These are phyloP conservation scores for Cystoderma amianthinum DNA, from an alignment of 768 basidiomycete species.

Conservation along the genomic window DNA sequence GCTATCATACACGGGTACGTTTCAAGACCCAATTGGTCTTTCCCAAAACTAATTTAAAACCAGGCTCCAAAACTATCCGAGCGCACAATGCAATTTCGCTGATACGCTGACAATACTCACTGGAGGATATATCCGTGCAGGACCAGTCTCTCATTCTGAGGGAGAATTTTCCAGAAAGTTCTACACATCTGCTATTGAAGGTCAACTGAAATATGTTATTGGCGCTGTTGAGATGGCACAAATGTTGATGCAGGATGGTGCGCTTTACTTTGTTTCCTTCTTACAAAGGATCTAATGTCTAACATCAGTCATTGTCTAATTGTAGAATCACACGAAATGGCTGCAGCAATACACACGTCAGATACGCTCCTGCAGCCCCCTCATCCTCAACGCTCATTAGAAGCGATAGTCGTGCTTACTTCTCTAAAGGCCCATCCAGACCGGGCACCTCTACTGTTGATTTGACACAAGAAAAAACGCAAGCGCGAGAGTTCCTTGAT, in stretches of 20 bases:
- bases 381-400: constrained; percentile 59
- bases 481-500: constrained; percentile 81
- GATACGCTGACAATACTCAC: constrained; percentile 81
- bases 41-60: background rate
- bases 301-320: constrained; percentile 1
- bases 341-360: constrained; percentile 80
- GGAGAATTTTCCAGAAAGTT: constrained; percentile 56
- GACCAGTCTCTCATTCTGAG: constrained; percentile 71
- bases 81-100: constrained; percentile 87
- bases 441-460: constrained; percentile 76
- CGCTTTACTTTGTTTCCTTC: constrained; percentile 4
- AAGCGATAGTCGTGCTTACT: constrained; percentile 86
- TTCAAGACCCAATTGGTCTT: background rate
- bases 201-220: constrained; percentile 66
- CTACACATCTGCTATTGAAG: constrained; percentile 60
- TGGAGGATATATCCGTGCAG: constrained; percentile 83
- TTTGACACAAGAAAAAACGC: constrained; percentile 57
- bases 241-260: constrained; percentile 79
- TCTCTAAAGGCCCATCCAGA: constrained; percentile 78
- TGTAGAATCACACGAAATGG: constrained; percentile 62
- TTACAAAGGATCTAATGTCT: no score
- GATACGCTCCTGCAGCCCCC: constrained; percentile 70
- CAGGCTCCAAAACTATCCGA: constrained; percentile 92
- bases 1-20: constrained; percentile 52
- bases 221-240: constrained; percentile 85